These are phyloP conservation scores for Blastocrithidia nonstop DNA, from an alignment of 208 protist species.

Conservation along the genomic window DNA sequence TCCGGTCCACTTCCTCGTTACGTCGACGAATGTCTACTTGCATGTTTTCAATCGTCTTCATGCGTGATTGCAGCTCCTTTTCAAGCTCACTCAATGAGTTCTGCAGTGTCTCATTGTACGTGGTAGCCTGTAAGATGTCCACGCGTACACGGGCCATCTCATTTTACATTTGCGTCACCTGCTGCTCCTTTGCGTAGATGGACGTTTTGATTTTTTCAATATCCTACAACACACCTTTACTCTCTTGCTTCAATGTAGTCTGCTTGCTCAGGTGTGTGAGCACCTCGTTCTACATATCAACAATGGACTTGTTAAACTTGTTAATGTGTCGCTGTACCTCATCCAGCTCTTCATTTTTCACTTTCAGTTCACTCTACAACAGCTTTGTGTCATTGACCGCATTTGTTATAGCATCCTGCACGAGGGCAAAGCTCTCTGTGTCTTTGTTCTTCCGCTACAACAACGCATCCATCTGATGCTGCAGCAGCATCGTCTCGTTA, in stretches of 20 bases:
- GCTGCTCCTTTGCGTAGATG: conserved; percentile 88
- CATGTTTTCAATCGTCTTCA: conserved; percentile 86
- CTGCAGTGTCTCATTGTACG: conserved; percentile 87
- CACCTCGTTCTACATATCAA: conserved; percentile 81
- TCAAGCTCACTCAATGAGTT: conserved; percentile 72
- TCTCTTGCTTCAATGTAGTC: conserved; percentile 88
- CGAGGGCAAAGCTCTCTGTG: conserved; percentile 48
- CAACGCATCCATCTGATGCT: conserved; percentile 79
- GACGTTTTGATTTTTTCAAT: conserved; percentile 83
- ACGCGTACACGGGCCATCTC: conserved; percentile 90
- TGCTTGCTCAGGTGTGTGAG: conserved; percentile 80
- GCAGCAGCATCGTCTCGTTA: conserved; percentile 80
- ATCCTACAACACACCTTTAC: conserved; percentile 69
- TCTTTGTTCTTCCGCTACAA: conserved; percentile 57
- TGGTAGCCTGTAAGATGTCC: conserved; percentile 87
- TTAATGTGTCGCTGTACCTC: conserved; percentile 72
- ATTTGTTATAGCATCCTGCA: conserved; percentile 72
- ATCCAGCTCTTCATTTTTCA: conserved; percentile 36
- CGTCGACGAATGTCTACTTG: conserved; percentile 89
- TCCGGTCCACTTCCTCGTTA: conserved; percentile 92
- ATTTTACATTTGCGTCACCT: conserved; percentile 91
- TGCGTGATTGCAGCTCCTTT: conserved; percentile 83
- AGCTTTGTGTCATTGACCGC: conserved; percentile 64
- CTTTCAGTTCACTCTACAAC: conserved; percentile 68
- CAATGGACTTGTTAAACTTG: conserved; percentile 67